Conservation (phyloP, 306 rosid genomes). For the Cicer yamashitae region DNA sequence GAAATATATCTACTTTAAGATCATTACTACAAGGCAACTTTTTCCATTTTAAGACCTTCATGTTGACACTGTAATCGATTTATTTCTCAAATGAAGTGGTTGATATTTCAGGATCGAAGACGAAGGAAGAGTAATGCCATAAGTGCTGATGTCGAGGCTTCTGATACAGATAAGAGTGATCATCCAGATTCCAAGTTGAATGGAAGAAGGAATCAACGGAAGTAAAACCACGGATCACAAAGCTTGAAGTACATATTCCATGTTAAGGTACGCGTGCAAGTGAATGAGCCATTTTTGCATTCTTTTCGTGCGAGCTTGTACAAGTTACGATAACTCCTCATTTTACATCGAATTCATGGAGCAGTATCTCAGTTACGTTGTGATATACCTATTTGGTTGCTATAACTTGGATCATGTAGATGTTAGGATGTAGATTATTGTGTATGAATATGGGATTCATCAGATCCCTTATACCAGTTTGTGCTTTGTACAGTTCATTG, state of each 20-base stretch:
- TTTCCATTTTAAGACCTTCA: slow-evolving; percentile 22
- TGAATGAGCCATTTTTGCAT: slow-evolving; percentile 50
- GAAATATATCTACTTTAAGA: slow-evolving; percentile 11
- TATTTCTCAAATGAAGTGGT: slow-evolving; percentile 34
- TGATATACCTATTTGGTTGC: slow-evolving; percentile 45
- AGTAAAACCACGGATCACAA: slow-evolving; percentile 44
- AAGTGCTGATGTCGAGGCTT: slow-evolving; percentile 48
- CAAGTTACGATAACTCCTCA: slow-evolving; percentile 49
- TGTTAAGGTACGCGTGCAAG: slow-evolving; percentile 34
- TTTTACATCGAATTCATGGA: slow-evolving; percentile 48
- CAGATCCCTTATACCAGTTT: slow-evolving; percentile 50
- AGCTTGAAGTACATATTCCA: slow-evolving; percentile 36
- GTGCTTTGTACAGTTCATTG: slow-evolving; percentile 67
- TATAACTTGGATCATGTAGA: slow-evolving; percentile 53
- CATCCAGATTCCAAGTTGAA: slow-evolving; percentile 54
- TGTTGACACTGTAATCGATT: slow-evolving; percentile 2
- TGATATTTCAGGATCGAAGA: slow-evolving; percentile 69
- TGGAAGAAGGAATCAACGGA: slow-evolving; percentile 55
- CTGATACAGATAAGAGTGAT: slow-evolving; percentile 62
- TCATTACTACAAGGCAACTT: not conserved
- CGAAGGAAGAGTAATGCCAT: slow-evolving; percentile 63
- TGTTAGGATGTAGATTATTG: slow-evolving; percentile 56
- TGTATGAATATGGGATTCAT: slow-evolving; percentile 51
- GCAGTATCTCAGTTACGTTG: slow-evolving; percentile 43
- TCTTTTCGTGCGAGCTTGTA: slow-evolving; percentile 47